phyloP scores from a whole-genome alignment of 2,329 filamentous ascomycete genomes.

The Colletotrichum sidae region DNA sequence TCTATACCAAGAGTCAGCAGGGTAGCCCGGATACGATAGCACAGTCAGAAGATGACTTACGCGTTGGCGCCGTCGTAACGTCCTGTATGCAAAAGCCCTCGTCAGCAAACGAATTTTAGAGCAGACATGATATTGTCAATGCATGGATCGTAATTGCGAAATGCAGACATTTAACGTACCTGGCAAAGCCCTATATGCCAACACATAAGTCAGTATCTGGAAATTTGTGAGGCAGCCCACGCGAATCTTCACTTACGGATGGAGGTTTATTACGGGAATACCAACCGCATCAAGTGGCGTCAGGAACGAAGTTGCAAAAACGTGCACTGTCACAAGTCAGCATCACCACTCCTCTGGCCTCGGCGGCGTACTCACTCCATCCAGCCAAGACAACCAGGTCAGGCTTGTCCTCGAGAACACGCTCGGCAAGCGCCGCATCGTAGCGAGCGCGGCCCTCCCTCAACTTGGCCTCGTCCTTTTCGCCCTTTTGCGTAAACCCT shows the following conservation, averaged over 20 bases:
- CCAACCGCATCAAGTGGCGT: slow-evolving; percentile 71
- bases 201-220: too few species aligned
- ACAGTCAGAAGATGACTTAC: background rate
- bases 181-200: slow-evolving; percentile 62
- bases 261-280: slow-evolving; percentile 83
- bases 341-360: too few species aligned
- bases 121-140: too few species aligned
- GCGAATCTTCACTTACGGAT: slow-evolving; percentile 59
- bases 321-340: slow-evolving; percentile 66
- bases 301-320: slow-evolving; percentile 78
- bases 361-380: slow-evolving; percentile 62
- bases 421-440: slow-evolving; percentile 78
- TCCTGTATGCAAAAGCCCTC: slow-evolving; percentile 55
- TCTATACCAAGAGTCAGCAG: background rate
- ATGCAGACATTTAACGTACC: slow-evolving; percentile 53
- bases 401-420: slow-evolving; percentile 74
- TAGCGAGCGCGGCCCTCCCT: slow-evolving; percentile 73
- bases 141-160: too few species aligned
- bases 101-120: background rate
- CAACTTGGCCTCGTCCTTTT: slow-evolving; percentile 67
- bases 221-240: background rate
- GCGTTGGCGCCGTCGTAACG: slow-evolving; percentile 82
- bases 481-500: slow-evolving; percentile 69
- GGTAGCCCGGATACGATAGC: too few species aligned
- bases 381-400: slow-evolving; percentile 85